Conservation (phyloP, 441 rosid species). For the Euphorbia schlechtendalii region DNA sequence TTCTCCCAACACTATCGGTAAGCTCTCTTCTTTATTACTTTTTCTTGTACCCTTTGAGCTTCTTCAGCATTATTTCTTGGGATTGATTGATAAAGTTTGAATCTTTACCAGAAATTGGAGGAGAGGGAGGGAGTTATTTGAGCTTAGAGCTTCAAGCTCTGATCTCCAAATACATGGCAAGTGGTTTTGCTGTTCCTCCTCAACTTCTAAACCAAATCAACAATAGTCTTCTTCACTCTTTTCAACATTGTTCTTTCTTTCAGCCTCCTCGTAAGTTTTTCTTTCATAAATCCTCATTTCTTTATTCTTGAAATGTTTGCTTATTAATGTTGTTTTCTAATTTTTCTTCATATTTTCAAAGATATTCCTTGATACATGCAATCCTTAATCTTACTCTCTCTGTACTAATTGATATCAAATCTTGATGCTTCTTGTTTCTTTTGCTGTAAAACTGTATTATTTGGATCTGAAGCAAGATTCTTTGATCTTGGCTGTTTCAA, state of each 20-base stretch:
- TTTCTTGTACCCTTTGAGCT: not conserved
- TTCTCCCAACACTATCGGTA: constrained; percentile 12
- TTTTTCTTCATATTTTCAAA: not conserved
- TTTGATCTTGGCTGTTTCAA: too few relatives aligned
- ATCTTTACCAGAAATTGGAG: constrained; percentile 46
- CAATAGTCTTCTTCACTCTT: constrained; percentile 55
- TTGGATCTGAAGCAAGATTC: not conserved
- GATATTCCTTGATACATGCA: constrained; percentile 14
- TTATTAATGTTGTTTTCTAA: too few relatives aligned
- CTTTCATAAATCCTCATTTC: not conserved
- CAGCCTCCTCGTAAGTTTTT: constrained; percentile 71
- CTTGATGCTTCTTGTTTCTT: constrained; percentile 2
- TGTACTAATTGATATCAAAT: constrained; percentile 7
- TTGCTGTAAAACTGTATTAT: not conserved
- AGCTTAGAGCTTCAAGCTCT: constrained; percentile 89
- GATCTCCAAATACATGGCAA: constrained; percentile 81
- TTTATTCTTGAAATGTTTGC: constrained; percentile 6
- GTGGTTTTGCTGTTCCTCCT: constrained; percentile 70
- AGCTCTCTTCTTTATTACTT: constrained; percentile 7
- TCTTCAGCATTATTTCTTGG: not conserved
- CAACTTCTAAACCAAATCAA: constrained; percentile 78
- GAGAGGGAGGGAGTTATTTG: constrained; percentile 45
- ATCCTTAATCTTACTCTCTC: not conserved
- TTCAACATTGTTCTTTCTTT: constrained; percentile 46
- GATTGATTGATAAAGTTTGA: not conserved